Evolutionary conservation across 805 yeast genomes (phyloP).

Genomic region (Wickerhamomyces canadensis): DNA sequence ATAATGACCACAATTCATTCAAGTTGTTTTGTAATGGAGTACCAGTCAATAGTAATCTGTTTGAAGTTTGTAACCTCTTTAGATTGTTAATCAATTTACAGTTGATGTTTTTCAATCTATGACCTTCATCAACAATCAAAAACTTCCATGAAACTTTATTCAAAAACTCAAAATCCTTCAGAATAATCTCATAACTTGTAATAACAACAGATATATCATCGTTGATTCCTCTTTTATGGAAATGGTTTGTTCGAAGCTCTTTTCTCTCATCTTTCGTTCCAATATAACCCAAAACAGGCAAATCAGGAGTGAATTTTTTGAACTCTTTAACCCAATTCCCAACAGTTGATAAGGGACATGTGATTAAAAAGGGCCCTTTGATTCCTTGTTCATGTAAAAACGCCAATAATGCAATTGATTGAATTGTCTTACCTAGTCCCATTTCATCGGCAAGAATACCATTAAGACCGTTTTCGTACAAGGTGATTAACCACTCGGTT

Average conservation of each 20-base stretch:
- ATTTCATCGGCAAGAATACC: slow-evolving; percentile 96
- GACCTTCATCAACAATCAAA: slow-evolving; percentile 93
- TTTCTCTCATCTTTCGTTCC: slow-evolving; percentile 59
- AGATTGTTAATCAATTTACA: slow-evolving; percentile 69
- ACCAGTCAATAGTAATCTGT: slow-evolving; percentile 84
- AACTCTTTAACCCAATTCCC: slow-evolving; percentile 83
- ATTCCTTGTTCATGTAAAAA: slow-evolving; percentile 76
- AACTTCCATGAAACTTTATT: slow-evolving; percentile 65
- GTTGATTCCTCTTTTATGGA: slow-evolving; percentile 14
- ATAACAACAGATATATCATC: slow-evolving; percentile 48
- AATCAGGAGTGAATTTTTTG: slow-evolving; percentile 61
- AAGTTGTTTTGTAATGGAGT: slow-evolving; percentile 93
- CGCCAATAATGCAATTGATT: slow-evolving; percentile 74
- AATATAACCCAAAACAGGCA: slow-evolving; percentile 57
- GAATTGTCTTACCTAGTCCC: slow-evolving; percentile 95
- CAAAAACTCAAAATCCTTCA: slow-evolving; percentile 59
- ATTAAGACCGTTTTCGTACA: slow-evolving; percentile 89
- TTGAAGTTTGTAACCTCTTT: slow-evolving; percentile 59
- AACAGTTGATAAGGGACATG: slow-evolving; percentile 80
- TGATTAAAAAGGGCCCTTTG: slow-evolving; percentile 70
- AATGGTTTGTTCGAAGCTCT: slow-evolving; percentile 30
- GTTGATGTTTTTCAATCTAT: slow-evolving; percentile 79
- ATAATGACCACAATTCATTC: slow-evolving; percentile 84
- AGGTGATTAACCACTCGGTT: slow-evolving; percentile 80
- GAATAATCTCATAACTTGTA: slow-evolving; percentile 77